Evolutionary conservation across 805 yeast genomes (phyloP), one percentile per base, ranked within the genome.

Genomic region (Teunomyces barrocoloradensis): DNA sequence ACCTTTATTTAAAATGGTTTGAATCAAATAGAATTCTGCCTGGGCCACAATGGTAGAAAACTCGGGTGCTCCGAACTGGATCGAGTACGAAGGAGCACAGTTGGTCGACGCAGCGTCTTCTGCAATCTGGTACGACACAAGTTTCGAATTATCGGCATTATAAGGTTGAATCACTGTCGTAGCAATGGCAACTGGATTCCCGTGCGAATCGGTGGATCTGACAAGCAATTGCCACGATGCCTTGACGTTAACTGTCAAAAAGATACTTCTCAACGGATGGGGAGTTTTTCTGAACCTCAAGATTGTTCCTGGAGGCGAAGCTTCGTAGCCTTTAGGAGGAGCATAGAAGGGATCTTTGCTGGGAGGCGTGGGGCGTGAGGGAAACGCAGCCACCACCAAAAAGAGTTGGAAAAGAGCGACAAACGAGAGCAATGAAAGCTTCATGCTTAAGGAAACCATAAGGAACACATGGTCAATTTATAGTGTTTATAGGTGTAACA

Each of bases 311-410:
- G 53, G 44, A 6, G 47, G 42, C 3, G 42, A 36, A 20, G 49
- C 23, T 41, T 64, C 66, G 40, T 30, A 61, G 1, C 64, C 63
- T 7, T 30, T 42, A 1, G 65, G 66, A 3, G 64, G 56, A 2
- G 15, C 27, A 46, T 66, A 65, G 46, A 64, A 66, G 1, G 50
- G 48, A 44, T 65, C 71, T 13, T 56, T n/a, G 30, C 27, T 25
- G 13, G 42, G 42, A 6, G 34, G 34, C 34, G 15, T 32, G 34
- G 34, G 34, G 10, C 34, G 18, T 10, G 17, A 32, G 10, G 15
- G 34, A 15, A 32, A 32, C 17, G 34, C 34, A n/a, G 34, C 15
- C 17, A 32, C 34, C 17, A n/a, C 34, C 34, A 32, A 13, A 15
- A 32, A 32, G 15, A 32, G 34, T n/a, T 32, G 34, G 10, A 32